Percentiles rank a stretch among this genome's conserved stretches.
Evolutionary conservation across 2,329 filamentous ascomycete species (phyloP).

Genomic region (Colletotrichum sp.): DNA sequence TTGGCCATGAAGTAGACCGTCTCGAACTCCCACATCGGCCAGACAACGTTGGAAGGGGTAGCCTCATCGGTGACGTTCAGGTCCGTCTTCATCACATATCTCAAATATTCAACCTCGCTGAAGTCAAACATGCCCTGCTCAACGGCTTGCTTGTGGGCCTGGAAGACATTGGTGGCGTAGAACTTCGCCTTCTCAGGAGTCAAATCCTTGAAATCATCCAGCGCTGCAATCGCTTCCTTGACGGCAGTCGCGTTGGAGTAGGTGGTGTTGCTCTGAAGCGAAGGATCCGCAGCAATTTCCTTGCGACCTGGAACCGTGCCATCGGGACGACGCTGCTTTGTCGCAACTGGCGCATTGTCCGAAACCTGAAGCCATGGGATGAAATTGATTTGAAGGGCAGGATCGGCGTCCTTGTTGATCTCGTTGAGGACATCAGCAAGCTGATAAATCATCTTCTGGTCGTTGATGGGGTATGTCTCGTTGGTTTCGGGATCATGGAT

Average conservation of each 20-base stretch:
- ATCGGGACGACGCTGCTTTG: constrained; percentile 29
- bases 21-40: constrained; percentile 36
- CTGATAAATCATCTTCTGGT: constrained; percentile 48
- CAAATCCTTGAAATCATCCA: constrained; percentile 30
- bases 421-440: constrained; percentile 43
- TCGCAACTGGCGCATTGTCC: constrained; percentile 34
- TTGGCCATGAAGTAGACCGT: constrained; percentile 29
- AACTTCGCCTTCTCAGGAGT: constrained; percentile 24
- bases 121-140: constrained; percentile 32
- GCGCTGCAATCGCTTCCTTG: constrained; percentile 24
- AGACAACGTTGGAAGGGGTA: constrained; percentile 24
- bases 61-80: constrained; percentile 42
- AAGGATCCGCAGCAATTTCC: constrained; percentile 27
- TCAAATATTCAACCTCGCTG: constrained; percentile 34
- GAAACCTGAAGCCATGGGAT: constrained; percentile 44
- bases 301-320: constrained; percentile 28
- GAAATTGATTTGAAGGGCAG: constrained; percentile 39
- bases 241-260: constrained; percentile 30
- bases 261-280: constrained; percentile 15
- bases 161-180: constrained; percentile 32
- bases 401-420: constrained; percentile 36
- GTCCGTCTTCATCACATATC: constrained; percentile 36
- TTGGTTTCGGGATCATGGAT: constrained; percentile 44
- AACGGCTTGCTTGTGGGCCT: constrained; percentile 33
- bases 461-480: constrained; percentile 44